phyloP scores from a whole-genome alignment of 768 basidiomycete genomes.

The Podaxis pistillaris region DNA sequence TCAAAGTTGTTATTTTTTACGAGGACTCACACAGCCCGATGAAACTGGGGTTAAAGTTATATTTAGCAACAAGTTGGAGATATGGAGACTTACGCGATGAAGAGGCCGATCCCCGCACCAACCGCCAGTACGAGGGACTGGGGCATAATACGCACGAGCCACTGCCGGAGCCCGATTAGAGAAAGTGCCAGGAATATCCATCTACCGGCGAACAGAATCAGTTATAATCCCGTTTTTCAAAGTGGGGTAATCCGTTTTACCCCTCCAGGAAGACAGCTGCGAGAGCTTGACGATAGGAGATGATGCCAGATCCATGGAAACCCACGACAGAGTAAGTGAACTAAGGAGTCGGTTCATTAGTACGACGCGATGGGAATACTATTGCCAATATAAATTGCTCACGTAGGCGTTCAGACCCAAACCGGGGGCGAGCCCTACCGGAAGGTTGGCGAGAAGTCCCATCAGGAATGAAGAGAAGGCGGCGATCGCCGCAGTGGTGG shows the following conservation, averaged over 20 bases:
- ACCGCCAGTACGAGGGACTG: constrained; percentile 83
- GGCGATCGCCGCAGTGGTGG: constrained; percentile 75
- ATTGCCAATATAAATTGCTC: constrained; percentile 24
- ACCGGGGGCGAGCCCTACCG: constrained; percentile 86
- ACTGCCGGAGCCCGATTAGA: constrained; percentile 81
- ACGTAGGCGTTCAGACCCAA: constrained; percentile 83
- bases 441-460: constrained; percentile 85
- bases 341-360: constrained; percentile 30
- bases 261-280: constrained; percentile 88
- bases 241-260: constrained; percentile 29
- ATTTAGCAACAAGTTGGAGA: background rate
- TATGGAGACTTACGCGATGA: constrained; percentile 66
- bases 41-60: constrained; percentile 42
- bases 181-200: constrained; percentile 84
- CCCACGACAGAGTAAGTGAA: constrained; percentile 90
- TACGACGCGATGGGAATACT: background rate
- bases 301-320: constrained; percentile 70
- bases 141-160: constrained; percentile 87
- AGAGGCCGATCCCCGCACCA: constrained; percentile 84
- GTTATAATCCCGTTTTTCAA: background rate
- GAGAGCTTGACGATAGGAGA: constrained; percentile 77
- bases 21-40: constrained; percentile 63
- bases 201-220: constrained; percentile 31
- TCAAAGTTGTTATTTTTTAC: background rate
- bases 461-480: constrained; percentile 77